Conservation (phyloP, 108 stramenopile species). For the Skeletonema tropicum region DNA sequence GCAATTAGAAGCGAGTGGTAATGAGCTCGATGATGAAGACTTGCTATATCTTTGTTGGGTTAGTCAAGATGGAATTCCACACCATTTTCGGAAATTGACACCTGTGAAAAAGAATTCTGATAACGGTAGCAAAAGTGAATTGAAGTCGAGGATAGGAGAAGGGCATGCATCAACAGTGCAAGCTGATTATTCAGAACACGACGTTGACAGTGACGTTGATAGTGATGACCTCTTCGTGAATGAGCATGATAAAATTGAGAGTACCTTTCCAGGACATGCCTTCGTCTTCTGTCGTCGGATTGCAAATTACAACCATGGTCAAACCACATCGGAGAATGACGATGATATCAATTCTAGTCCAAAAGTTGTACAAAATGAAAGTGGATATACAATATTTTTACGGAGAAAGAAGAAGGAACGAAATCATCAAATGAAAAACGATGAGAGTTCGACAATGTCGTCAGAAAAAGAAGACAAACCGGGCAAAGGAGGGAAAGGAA, state of each 20-base stretch:
- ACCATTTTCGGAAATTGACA: slow-evolving; percentile 20
- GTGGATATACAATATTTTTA: slow-evolving; percentile 4
- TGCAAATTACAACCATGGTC: not conserved
- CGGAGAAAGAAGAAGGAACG: not conserved
- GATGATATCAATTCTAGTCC: slow-evolving; percentile 1
- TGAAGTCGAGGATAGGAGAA: not conserved
- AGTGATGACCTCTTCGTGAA: slow-evolving; percentile 12
- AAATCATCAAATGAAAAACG: not conserved
- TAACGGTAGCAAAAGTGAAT: not conserved
- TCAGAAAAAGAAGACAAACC: not conserved
- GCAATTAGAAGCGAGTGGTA: not conserved
- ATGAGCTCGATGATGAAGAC: slow-evolving; percentile 2
- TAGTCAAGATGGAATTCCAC: slow-evolving; percentile 27
- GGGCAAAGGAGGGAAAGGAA: not conserved
- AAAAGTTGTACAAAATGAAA: not conserved
- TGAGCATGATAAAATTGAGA: slow-evolving; percentile 67
- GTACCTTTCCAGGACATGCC: slow-evolving; percentile 67
- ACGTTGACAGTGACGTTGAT: too few relatives aligned
- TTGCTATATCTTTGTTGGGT: slow-evolving; percentile 39
- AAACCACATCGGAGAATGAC: not conserved
- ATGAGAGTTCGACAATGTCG: too few relatives aligned
- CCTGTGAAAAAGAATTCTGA: too few relatives aligned
- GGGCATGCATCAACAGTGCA: too few relatives aligned
- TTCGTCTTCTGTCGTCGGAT: slow-evolving; percentile 62
- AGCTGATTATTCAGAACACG: too few relatives aligned